These are phyloP conservation scores for Aegilops bicornis DNA, from an alignment of 176 grass and related monocot species.

Conservation along the genomic window DNA sequence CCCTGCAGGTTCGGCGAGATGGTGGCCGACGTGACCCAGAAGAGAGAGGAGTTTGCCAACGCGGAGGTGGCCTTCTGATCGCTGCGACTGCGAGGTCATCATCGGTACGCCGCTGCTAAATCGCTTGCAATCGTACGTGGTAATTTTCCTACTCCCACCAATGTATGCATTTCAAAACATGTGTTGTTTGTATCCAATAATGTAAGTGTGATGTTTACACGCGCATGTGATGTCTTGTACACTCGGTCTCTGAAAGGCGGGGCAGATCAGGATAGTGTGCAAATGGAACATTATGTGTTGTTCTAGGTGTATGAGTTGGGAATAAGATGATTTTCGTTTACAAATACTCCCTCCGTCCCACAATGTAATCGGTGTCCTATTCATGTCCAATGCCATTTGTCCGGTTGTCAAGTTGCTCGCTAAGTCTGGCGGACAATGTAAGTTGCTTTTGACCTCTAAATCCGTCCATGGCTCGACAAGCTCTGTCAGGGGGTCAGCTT, in stretches of 20 bases:
- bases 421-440: too few species aligned
- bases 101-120: background rate
- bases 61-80: background rate
- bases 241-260: too few species aligned
- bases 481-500: too few species aligned
- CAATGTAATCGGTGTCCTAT: too few species aligned
- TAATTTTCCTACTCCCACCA: background rate
- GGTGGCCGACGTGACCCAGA: background rate
- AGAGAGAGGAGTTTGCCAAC: background rate
- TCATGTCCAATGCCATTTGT: too few species aligned
- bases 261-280: background rate
- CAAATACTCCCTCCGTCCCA: too few species aligned
- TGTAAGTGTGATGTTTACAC: background rate
- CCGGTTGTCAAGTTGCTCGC: too few species aligned
- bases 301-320: background rate
- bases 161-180: background rate
- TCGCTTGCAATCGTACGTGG: background rate
- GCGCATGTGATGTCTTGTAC: background rate
- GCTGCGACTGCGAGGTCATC: background rate
- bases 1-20: background rate
- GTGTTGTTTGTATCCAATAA: background rate
- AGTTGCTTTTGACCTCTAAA: too few species aligned
- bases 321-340: background rate
- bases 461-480: too few species aligned
- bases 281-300: background rate